phyloP scores from a whole-genome alignment of 2,329 filamentous ascomycete species.

The Fusarium chlamydosporum region DNA sequence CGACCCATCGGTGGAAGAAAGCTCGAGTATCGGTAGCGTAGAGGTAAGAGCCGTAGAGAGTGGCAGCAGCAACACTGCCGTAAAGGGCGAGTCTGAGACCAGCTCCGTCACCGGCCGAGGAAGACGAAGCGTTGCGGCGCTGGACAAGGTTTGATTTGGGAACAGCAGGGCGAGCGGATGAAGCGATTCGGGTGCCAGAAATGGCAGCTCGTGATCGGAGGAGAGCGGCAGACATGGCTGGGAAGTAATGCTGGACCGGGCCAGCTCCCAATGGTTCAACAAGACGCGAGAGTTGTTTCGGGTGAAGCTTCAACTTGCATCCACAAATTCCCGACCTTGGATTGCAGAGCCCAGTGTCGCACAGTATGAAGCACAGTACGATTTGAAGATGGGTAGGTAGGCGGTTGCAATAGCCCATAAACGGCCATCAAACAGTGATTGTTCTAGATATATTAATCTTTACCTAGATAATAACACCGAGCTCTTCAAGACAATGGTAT shows the following conservation, averaged over 20 bases:
- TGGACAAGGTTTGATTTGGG: slow-evolving; percentile 42
- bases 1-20: slow-evolving; percentile 75
- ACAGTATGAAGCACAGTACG: slow-evolving; percentile 43
- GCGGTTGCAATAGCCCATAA: neutral
- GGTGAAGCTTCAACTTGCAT: slow-evolving; percentile 47
- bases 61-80: slow-evolving; percentile 58
- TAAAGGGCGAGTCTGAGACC: slow-evolving; percentile 58
- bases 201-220: slow-evolving; percentile 46
- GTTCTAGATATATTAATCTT: neutral
- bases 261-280: slow-evolving; percentile 53
- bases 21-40: slow-evolving; percentile 83
- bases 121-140: slow-evolving; percentile 56
- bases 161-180: slow-evolving; percentile 40
- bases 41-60: slow-evolving; percentile 68
- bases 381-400: no score
- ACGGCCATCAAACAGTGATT: neutral
- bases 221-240: slow-evolving; percentile 48
- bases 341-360: slow-evolving; percentile 42
- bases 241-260: slow-evolving; percentile 48
- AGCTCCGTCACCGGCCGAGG: slow-evolving; percentile 52
- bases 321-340: slow-evolving; percentile 47
- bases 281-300: slow-evolving; percentile 44
- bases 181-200: slow-evolving; percentile 37
- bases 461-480: rapidly evolving
- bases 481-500: neutral